These are phyloP conservation scores for Saitozyma podzolica DNA, from an alignment of 768 basidiomycete genomes.

Conservation along the genomic window DNA sequence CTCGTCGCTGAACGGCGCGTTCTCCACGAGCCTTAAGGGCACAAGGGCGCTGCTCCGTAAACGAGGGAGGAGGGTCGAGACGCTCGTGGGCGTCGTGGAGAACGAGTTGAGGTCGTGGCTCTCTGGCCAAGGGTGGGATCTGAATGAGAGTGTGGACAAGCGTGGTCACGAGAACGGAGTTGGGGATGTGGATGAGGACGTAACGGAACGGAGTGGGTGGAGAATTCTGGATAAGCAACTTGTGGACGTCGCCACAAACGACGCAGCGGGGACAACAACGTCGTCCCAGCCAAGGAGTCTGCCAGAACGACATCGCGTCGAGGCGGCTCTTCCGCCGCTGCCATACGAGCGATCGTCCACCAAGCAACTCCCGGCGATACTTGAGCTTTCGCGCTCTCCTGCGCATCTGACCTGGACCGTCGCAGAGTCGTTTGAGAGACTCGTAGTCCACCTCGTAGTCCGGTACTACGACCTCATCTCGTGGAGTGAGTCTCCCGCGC, in stretches of 20 bases:
- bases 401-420: constrained; percentile 49
- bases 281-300: constrained; percentile 14
- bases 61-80: constrained; percentile 41
- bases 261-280: background rate
- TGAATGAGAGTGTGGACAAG: background rate
- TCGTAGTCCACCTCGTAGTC: constrained; percentile 45
- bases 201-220: too few species aligned
- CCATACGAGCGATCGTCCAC: constrained; percentile 3
- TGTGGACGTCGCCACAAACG: too few species aligned
- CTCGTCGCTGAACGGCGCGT: constrained; percentile 40
- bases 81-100: constrained; percentile 35
- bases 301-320: constrained; percentile 29
- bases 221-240: background rate
- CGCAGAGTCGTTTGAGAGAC: constrained; percentile 45
- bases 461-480: constrained; percentile 49
- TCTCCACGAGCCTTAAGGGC: constrained; percentile 44
- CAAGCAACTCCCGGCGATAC: constrained; percentile 28
- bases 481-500: constrained; percentile 41
- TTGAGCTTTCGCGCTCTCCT: constrained; percentile 45
- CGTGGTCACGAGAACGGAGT: background rate
- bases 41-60: constrained; percentile 41
- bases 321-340: constrained; percentile 14
- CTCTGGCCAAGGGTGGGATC: constrained; percentile 13
- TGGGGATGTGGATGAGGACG: background rate
- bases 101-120: constrained; percentile 41